A percentile compares a stretch with the other conserved stretches of the same genome.
Conservation (phyloP, 768 basidiomycete genomes). For the Tephrocybe sp. region DNA sequence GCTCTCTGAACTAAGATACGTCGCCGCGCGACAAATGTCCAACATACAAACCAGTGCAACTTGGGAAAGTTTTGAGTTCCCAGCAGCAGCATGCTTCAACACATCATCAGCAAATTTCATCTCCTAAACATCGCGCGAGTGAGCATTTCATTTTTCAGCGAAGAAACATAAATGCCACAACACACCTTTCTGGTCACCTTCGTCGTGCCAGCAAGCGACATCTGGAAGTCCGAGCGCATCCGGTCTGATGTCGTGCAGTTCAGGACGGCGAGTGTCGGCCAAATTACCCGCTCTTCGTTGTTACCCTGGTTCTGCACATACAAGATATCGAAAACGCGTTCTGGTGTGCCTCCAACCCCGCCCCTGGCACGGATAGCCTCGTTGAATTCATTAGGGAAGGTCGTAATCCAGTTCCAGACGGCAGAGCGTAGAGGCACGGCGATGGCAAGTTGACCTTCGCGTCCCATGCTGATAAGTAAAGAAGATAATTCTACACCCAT, state of each 20-base stretch:
- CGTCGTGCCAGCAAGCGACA: constrained; percentile 25
- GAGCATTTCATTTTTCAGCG: background rate
- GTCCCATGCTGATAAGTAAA: constrained; percentile 79
- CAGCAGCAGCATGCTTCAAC: constrained; percentile 52
- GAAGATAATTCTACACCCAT: constrained; percentile 66
- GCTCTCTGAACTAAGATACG: constrained; percentile 44
- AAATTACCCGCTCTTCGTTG: constrained; percentile 59
- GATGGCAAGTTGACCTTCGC: constrained; percentile 69
- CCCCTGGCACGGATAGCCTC: constrained; percentile 64
- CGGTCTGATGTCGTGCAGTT: constrained; percentile 77
- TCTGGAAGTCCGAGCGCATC: constrained; percentile 57
- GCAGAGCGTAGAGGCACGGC: constrained; percentile 73
- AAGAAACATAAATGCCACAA: background rate
- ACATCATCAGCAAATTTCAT: constrained; percentile 64
- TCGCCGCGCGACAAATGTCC: constrained; percentile 78
- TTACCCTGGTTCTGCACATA: constrained; percentile 47
- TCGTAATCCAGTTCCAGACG: constrained; percentile 89
- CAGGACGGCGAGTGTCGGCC: constrained; percentile 80
- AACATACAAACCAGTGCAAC: constrained; percentile 71
- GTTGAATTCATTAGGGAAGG: constrained; percentile 77
- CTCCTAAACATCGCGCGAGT: constrained; percentile 33
- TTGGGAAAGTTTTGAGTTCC: constrained; percentile 60
- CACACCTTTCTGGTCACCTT: constrained; percentile 40
- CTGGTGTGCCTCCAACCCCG: constrained; percentile 76
- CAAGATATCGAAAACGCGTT: constrained; percentile 83